Evolutionary conservation across 495 filamentous ascomycete species (phyloP).

Genomic region (Chaetomium tenue): DNA sequence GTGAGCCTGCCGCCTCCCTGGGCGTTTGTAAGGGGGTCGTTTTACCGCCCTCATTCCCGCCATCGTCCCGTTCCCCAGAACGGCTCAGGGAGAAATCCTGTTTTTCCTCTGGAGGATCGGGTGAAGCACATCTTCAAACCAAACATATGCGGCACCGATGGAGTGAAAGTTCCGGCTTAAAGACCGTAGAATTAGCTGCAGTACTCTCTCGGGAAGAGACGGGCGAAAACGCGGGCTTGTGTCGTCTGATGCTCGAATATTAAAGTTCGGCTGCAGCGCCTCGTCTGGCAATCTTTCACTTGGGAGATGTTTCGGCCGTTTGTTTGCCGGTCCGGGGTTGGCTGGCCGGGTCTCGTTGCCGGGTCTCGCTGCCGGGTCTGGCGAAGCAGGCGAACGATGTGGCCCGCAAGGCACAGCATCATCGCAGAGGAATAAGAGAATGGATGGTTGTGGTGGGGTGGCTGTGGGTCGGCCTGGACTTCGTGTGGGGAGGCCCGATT

Average conservation of each 20-base stretch:
- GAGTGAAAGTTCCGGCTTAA: not conserved
- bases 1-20: slow-evolving; percentile 30
- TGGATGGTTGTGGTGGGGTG: slow-evolving; percentile 20
- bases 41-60: slow-evolving; percentile 17
- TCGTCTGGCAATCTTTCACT: slow-evolving; percentile 11
- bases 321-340: slow-evolving; percentile 21
- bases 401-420: slow-evolving; percentile 15
- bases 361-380: not conserved
- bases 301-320: slow-evolving; percentile 24
- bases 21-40: slow-evolving; percentile 15
- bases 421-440: not conserved
- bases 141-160: slow-evolving; percentile 17
- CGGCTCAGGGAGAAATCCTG: slow-evolving; percentile 4
- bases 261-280: slow-evolving; percentile 20
- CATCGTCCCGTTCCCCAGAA: slow-evolving; percentile 28
- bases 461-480: slow-evolving; percentile 17
- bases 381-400: not conserved
- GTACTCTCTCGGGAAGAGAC: not conserved
- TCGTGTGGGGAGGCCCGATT: slow-evolving; percentile 26
- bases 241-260: slow-evolving; percentile 10
- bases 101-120: slow-evolving; percentile 9
- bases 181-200: not conserved
- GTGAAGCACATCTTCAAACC: slow-evolving; percentile 24
- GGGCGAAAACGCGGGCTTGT: not conserved
- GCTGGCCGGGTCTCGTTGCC: not conserved